Percentiles rank a stretch among this genome's conserved stretches.
phyloP scores from a whole-genome alignment of 176 grass and related monocot genomes.

The Poa pratensis region DNA sequence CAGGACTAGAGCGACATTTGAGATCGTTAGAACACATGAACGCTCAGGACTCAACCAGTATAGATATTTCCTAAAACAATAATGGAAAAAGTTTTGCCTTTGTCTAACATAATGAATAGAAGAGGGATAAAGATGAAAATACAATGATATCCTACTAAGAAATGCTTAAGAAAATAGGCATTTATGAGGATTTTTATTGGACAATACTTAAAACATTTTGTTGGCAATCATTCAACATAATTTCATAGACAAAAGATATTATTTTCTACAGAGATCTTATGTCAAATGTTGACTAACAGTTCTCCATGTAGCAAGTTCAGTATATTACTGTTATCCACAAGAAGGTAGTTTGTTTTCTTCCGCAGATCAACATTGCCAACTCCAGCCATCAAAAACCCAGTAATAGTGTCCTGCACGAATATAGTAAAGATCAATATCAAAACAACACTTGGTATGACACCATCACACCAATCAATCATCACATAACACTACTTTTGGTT shows the following conservation, averaged over 20 bases:
- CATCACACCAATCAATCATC: neutral
- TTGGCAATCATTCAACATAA: neutral
- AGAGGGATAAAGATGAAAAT: constrained; percentile 3
- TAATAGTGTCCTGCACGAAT: constrained; percentile 49
- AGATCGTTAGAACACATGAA: constrained; percentile 8
- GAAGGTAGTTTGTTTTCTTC: constrained; percentile 54
- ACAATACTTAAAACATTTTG: neutral
- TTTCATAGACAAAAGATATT: neutral
- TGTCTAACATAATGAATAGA: neutral
- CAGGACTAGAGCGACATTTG: neutral
- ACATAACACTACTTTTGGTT: neutral
- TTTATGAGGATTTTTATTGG: neutral
- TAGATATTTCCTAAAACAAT: constrained; percentile 13
- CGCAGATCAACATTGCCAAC: constrained; percentile 61
- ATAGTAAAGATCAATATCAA: constrained; percentile 10
- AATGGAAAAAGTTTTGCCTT: neutral
- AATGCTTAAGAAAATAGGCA: constrained; percentile 19
- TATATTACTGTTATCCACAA: constrained; percentile 55
- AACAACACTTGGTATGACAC: neutral
- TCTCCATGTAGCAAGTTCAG: neutral
- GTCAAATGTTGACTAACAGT: neutral
- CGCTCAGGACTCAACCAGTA: constrained; percentile 15
- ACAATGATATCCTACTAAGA: constrained; percentile 17
- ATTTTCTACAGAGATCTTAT: neutral
- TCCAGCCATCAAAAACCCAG: constrained; percentile 56